These are phyloP conservation scores for Wallemia mellicola DNA, from an alignment of 1,284 basidiomycete genomes.

Conservation along the genomic window DNA sequence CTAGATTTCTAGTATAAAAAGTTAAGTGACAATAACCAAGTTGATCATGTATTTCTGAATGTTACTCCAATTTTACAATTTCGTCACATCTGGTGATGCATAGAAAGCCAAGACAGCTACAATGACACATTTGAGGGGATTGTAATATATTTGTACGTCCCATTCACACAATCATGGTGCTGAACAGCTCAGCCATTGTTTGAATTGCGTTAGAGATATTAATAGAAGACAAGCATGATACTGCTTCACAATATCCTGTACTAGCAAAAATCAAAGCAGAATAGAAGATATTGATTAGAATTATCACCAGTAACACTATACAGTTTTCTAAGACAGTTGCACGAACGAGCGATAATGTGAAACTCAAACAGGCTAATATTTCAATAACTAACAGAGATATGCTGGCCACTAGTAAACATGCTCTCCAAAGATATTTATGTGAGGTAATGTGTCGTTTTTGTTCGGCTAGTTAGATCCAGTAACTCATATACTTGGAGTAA, in stretches of 20 bases:
- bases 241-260: too few relatives aligned
- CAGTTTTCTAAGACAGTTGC: conserved; percentile 17
- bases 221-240: too few relatives aligned
- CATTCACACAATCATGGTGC: too few relatives aligned
- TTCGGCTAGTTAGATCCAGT: conserved; percentile 16
- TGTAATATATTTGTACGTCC: neutral
- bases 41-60: too few relatives aligned
- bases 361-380: conserved; percentile 16
- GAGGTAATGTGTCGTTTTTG: too few relatives aligned
- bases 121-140: neutral
- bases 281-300: too few relatives aligned
- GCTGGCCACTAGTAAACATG: conserved; percentile 16
- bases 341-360: conserved; percentile 18
- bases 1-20: too few relatives aligned
- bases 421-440: conserved; percentile 6
- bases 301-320: neutral
- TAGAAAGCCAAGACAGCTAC: neutral
- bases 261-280: too few relatives aligned
- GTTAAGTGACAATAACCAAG: too few relatives aligned
- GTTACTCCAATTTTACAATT: neutral
- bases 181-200: too few relatives aligned
- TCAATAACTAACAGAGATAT: conserved; percentile 18
- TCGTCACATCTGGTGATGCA: neutral
- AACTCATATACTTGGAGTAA: conserved; percentile 17
- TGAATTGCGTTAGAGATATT: too few relatives aligned